Percentiles rank a stretch among this genome's conserved stretches.
Conservation (phyloP, 2,329 filamentous ascomycete species). For the Curvularia lunata region DNA sequence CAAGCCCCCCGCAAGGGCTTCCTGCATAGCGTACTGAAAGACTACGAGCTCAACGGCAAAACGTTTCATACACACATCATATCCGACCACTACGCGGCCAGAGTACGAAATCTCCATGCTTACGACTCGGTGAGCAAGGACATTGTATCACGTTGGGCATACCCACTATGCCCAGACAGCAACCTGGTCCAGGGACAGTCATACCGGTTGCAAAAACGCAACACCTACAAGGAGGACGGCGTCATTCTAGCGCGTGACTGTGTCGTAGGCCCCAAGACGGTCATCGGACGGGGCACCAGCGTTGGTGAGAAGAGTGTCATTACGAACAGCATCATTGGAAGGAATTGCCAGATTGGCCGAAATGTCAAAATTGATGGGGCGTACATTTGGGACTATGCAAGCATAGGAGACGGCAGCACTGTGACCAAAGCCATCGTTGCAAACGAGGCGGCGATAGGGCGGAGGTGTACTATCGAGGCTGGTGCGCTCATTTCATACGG, state of each 20-base stretch:
- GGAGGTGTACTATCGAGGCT: slow-evolving; percentile 69
- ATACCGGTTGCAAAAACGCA: slow-evolving; percentile 73
- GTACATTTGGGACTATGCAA: slow-evolving; percentile 86
- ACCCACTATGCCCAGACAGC: slow-evolving; percentile 86
- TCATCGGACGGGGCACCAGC: slow-evolving; percentile 77
- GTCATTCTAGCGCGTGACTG: slow-evolving; percentile 77
- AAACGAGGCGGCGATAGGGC: slow-evolving; percentile 72
- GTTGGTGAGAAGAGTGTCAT: slow-evolving; percentile 76
- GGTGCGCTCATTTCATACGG: slow-evolving; percentile 82
- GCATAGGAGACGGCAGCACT: slow-evolving; percentile 75
- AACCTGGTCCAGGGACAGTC: slow-evolving; percentile 80
- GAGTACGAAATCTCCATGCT: slow-evolving; percentile 83
- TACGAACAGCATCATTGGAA: slow-evolving; percentile 79
- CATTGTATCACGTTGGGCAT: slow-evolving; percentile 84
- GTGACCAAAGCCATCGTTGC: slow-evolving; percentile 79
- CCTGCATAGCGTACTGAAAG: slow-evolving; percentile 89
- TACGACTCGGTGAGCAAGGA: slow-evolving; percentile 91
- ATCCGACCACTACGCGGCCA: slow-evolving; percentile 80
- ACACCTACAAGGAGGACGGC: slow-evolving; percentile 78
- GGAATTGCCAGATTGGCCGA: slow-evolving; percentile 83
- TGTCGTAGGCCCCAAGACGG: slow-evolving; percentile 69
- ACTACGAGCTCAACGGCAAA: slow-evolving; percentile 96
- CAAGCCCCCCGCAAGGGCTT: slow-evolving; percentile 88
- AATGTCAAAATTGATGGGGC: slow-evolving; percentile 80
- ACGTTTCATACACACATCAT: slow-evolving; percentile 92